A percentile compares a stretch with the other conserved stretches of the same genome.
Evolutionary conservation across 2,329 filamentous ascomycete genomes (phyloP).

Genomic region (Alternaria gaisen): DNA sequence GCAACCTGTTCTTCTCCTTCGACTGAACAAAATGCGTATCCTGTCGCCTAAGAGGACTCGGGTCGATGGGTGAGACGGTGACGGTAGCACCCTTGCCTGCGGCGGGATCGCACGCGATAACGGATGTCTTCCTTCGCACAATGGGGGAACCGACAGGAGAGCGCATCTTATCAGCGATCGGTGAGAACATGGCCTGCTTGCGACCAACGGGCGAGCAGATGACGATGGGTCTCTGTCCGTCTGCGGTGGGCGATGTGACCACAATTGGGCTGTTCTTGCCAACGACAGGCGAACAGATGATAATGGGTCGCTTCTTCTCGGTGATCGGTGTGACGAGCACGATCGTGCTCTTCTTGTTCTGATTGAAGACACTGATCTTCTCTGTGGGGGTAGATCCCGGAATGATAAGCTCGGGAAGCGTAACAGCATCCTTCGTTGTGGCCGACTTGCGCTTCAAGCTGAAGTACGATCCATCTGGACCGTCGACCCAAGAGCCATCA

Average conservation of each 20-base stretch:
- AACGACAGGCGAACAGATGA: constrained; percentile 36
- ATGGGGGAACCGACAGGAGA: constrained; percentile 34
- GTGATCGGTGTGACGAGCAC: constrained; percentile 31
- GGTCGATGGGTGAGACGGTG: constrained; percentile 18
- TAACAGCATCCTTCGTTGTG: constrained; percentile 1
- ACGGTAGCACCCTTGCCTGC: constrained; percentile 21
- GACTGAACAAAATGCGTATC: constrained; percentile 31
- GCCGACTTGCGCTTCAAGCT: constrained; percentile 26
- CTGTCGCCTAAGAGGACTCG: constrained; percentile 22
- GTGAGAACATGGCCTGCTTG: constrained; percentile 30
- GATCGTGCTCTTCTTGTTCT: constrained; percentile 33
- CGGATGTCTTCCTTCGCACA: constrained; percentile 32
- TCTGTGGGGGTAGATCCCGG: constrained; percentile 20
- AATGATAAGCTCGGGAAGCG: constrained; percentile 24
- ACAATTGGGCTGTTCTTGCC: constrained; percentile 34
- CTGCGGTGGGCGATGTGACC: constrained; percentile 27
- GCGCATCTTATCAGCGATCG: constrained; percentile 31
- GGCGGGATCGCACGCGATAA: constrained; percentile 26
- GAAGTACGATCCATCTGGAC: constrained; percentile 38
- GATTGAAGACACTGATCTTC: constrained; percentile 32
- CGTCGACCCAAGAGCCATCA: constrained; percentile 38
- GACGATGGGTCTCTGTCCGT: constrained; percentile 31
- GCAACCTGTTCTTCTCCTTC: constrained; percentile 28
- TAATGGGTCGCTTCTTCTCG: constrained; percentile 34
- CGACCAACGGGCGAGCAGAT: constrained; percentile 29